Evolutionary conservation across 2,329 filamentous ascomycete species (phyloP), one percentile per base, ranked within the genome.

Genomic region (Cadophora luteo-olivacea): DNA sequence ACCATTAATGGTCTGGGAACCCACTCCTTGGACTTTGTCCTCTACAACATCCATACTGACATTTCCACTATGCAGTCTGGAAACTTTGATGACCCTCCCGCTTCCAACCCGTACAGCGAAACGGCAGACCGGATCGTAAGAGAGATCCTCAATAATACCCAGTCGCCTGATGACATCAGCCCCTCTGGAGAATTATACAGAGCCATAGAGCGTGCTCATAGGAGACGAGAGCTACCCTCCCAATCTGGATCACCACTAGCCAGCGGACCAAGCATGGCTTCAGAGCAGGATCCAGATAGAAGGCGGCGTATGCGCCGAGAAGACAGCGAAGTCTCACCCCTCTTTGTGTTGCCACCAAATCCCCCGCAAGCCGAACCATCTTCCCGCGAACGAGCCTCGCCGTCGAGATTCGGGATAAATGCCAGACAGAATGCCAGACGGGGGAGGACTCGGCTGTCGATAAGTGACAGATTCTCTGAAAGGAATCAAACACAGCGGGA

Each of bases 101-200:
- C 73, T 24, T 72, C 73, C 57, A 73, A 76, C 61, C 71, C 72
- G 48, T 65, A 68, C 32, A 68, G 71, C 58, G 72, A 75, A 64
- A 76, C 73, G 9, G 76, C 75, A 49, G 71, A 75, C 77, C 69
- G 75, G 61, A 74, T 78, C n/a, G 72, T 82, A 29, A 78, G 78
- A 62, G 80, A 78, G 65, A 80, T 81, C 65, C 78, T 82, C 74
- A 78, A 69, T 51, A 64, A 79, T 69, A 72, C 69, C 16, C 75
- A 79, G 70, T 74, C 79, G 66, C 69, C 78, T 19, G 74, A 78
- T 69, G 75, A 81, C 52, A 79, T 82, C 55, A 82, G 79, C 61
- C 79, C 80, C 24, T 83, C 81, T 32, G 80, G 81, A 71, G 81
- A 84, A 75, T 73, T 83, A 61, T 81, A 79, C 70, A 76, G 80